phyloP scores from a whole-genome alignment of 2,329 filamentous ascomycete genomes.

The Amylocarpus encephaloides region DNA sequence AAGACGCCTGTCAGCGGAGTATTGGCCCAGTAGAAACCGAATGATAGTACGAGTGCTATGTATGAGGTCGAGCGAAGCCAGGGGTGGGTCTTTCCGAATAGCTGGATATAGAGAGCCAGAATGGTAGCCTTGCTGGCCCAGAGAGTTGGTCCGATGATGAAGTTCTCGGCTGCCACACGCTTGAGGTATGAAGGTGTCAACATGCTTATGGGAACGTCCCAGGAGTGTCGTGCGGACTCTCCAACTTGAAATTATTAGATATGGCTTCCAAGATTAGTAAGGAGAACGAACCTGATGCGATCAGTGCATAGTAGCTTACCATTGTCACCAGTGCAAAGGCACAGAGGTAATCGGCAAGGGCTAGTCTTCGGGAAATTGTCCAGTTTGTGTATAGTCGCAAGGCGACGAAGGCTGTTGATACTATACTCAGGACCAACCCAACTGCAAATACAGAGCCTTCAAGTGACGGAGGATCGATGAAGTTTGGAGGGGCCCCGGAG shows the following conservation, averaged over 20 bases:
- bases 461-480: not conserved
- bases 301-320: not conserved
- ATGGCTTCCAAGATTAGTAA: not conserved
- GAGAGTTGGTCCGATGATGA: not conserved
- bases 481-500: not conserved
- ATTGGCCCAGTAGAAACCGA: not conserved
- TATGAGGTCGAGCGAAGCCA: not conserved
- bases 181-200: slow-evolving; percentile 1
- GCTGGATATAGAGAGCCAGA: not conserved
- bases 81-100: not conserved
- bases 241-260: not conserved
- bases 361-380: not conserved
- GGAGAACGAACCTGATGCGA: not conserved
- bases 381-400: not conserved
- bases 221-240: not conserved
- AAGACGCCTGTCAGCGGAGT: not conserved
- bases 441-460: not conserved
- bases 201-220: not conserved
- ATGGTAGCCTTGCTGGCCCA: not conserved
- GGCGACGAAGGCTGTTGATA: not conserved
- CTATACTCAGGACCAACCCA: not conserved
- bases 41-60: not conserved
- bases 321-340: not conserved
- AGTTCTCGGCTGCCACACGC: not conserved
- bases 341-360: not conserved